Evolutionary conservation across 192 early-diverging fungal species (phyloP), one percentile per base, ranked within the genome.

Genomic region (Umbelopsis sp.): DNA sequence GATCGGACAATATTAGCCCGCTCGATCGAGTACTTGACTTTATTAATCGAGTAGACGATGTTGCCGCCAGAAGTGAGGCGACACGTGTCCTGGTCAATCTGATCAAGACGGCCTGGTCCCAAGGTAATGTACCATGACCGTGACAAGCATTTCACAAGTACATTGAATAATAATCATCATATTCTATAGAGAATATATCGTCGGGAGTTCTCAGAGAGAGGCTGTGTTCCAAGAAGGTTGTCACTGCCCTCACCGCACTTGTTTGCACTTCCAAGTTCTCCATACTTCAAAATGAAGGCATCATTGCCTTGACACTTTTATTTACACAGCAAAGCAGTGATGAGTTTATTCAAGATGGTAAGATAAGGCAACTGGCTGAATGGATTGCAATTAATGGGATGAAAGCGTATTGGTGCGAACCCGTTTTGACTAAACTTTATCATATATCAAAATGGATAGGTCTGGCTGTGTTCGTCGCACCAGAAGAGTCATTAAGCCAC

Each of bases 231-330:
- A 2, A 45, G 0, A 65, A 75, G 31, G 74, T 85, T 25, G 68
- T 84, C 21, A 68, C 72, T 12, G 73, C 76, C 11, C 82, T 88
- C 51, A 68, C 69, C 2, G 81, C 81, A 14, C 69, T 88, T 72
- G 71, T 84, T n/a, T 71, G 81, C 10, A 83, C 81, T 21, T 82
- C 87, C 12, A 84, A 84, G 59, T 88, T 81, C 71, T 67, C 80
- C 20, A 75, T 88, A 12, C 73, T 88, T 3, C 85, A 88, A 65
- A 88, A 85, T 68, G 87, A 88, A 41, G 87, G 85, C 14, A 69
- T 86, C 49, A 81, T 88, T 44, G 83, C 83, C 16, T 73, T 88
- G 47, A 86, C 85, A 0, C 56, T 88, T 43, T 68, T 88, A 32
- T 72, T 82, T 36, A 79, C 81, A 66, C 79, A 22, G 70, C 68